These are phyloP conservation scores for Fusarium odoratissimum DNA, from an alignment of 2,329 filamentous ascomycete species.

Conservation along the genomic window DNA sequence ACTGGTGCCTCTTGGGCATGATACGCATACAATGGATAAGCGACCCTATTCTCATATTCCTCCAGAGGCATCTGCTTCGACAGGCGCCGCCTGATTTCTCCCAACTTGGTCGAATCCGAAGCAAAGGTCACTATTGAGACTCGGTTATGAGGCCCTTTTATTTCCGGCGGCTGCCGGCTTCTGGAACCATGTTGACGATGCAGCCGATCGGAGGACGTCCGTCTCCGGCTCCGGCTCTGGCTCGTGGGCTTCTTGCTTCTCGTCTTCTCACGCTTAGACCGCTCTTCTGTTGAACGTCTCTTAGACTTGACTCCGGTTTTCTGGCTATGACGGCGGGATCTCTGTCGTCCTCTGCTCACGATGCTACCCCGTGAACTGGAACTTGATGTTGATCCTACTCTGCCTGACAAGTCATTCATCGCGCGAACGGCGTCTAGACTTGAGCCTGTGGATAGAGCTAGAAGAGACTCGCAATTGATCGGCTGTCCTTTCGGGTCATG, in stretches of 20 bases:
- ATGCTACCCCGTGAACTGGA: constrained; percentile 29
- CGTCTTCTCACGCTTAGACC: constrained; percentile 14
- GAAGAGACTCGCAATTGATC: constrained; percentile 60
- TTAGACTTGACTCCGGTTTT: constrained; percentile 12
- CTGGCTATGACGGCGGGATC: constrained; percentile 20
- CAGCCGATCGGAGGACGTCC: constrained; percentile 13
- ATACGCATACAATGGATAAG: constrained; percentile 38
- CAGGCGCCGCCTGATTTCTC: constrained; percentile 52
- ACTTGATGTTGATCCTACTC: constrained; percentile 38
- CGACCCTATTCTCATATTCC: constrained; percentile 4
- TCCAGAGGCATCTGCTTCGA: constrained; percentile 18
- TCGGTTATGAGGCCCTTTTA: constrained; percentile 25
- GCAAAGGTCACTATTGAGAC: constrained; percentile 51
- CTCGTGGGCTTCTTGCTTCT: constrained; percentile 23
- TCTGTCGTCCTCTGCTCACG: constrained; percentile 35
- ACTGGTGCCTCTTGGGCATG: constrained; percentile 20
- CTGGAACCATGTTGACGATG: constrained; percentile 14
- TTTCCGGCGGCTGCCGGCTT: constrained; percentile 8
- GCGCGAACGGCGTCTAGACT: constrained; percentile 61
- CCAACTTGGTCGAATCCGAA: constrained; percentile 59
- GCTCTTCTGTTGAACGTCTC: constrained; percentile 13
- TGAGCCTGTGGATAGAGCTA: constrained; percentile 60
- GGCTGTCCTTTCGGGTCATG: constrained; percentile 47
- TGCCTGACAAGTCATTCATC: constrained; percentile 60
- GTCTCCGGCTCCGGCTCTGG: background rate